Conservation (phyloP, 129 eudicot genomes). For the Heracleum sosnowskyi region DNA sequence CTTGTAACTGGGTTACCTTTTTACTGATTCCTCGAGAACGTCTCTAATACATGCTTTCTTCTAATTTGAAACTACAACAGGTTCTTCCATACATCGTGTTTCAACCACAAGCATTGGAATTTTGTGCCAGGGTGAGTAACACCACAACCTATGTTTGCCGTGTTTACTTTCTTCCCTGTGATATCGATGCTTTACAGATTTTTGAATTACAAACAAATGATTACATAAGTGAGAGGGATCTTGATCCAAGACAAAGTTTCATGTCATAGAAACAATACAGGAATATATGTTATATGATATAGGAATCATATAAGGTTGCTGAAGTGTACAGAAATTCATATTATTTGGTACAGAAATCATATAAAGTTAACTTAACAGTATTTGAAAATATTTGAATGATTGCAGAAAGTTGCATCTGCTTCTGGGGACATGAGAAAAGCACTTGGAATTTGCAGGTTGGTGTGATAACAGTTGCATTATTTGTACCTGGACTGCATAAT, state of each 20-base stretch:
- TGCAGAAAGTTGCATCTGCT: conserved; percentile 96
- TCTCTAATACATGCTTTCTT: not conserved
- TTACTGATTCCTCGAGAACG: not conserved
- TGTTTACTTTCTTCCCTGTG: not conserved
- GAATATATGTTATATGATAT: not conserved
- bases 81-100: conserved; percentile 66
- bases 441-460: conserved; percentile 88
- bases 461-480: not conserved
- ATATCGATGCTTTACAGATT: not conserved
- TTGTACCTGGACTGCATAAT: not conserved
- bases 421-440: conserved; percentile 99
- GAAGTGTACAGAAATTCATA: not conserved
- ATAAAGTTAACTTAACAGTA: not conserved
- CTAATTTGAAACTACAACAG: conserved; percentile 33
- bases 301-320: not conserved
- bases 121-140: conserved; percentile 84
- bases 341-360: not conserved
- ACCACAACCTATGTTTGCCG: not conserved
- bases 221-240: not conserved
- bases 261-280: not conserved
- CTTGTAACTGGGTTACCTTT: not conserved
- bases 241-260: not conserved
- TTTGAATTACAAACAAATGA: not conserved
- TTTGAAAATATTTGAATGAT: conserved; percentile 7
- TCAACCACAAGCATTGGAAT: conserved; percentile 92